These are phyloP conservation scores for Lichtheimia ornata DNA, from an alignment of 371 early-diverging fungal species.

Conservation along the genomic window DNA sequence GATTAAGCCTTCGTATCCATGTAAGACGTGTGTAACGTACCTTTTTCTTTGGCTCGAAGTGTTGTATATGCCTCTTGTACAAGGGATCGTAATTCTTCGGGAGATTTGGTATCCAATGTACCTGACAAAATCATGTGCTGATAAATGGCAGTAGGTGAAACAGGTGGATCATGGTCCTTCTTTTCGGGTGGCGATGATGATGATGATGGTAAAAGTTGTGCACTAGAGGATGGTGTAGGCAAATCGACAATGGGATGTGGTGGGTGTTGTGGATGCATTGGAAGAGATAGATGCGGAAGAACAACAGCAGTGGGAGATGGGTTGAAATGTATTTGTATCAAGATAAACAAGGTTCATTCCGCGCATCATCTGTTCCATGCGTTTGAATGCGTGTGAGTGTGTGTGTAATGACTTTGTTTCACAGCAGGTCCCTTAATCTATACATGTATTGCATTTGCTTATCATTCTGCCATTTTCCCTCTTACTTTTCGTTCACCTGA, in stretches of 20 bases:
- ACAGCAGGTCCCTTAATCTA: too few species aligned
- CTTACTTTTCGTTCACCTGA: too few species aligned
- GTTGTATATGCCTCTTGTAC: conserved; percentile 25
- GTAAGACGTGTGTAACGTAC: conserved; percentile 15
- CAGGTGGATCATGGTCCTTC: too few species aligned
- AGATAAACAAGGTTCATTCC: background rate
- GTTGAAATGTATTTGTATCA: conserved; percentile 6
- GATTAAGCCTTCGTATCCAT: background rate
- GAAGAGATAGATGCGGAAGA: conserved; percentile 4
- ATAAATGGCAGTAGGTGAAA: too few species aligned
- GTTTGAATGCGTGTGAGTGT: too few species aligned
- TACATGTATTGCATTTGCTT: too few species aligned
- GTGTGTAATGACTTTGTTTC: too few species aligned
- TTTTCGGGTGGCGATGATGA: too few species aligned
- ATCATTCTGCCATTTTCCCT: too few species aligned
- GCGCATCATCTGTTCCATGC: conserved; percentile 5
- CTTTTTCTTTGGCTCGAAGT: conserved; percentile 33
- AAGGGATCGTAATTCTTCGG: conserved; percentile 22
- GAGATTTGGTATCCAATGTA: conserved; percentile 6
- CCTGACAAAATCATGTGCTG: too few species aligned
- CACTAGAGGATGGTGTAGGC: conserved; percentile 9
- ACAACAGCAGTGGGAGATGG: conserved; percentile 1
- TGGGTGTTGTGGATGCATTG: background rate
- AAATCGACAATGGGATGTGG: conserved; percentile 1
- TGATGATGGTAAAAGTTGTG: background rate